Base-by-base conservation (phyloP, 2,329 filamentous ascomycete genomes). In the Alternaria angustiovoidea region DNA sequence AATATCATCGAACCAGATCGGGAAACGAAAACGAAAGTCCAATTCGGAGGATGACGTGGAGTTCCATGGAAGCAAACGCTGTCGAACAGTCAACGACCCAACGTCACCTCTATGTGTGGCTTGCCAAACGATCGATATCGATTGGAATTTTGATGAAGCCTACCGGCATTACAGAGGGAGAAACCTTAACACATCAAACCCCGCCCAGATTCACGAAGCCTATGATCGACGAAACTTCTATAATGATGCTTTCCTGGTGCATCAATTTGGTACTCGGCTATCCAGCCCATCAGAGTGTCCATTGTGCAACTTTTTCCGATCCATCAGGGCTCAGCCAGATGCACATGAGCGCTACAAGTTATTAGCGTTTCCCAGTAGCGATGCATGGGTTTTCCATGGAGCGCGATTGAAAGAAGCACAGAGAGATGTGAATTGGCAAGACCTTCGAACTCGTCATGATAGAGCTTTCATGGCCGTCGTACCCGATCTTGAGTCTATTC, bases 391-490 rank as follows among this genome's bases (percentile, higher is more conserved):
- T 5, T 65, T 63, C 39, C 32, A 52, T 26, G 51, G 42, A 30
- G 44, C 38, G n/a, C 41, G 30, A 43, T 34, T 26, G 38, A 7
- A 26, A 24, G 48, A 53, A 24, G 14, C 30, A 14, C 24, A 11
- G 38, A 39, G n/a, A 39, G 8, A 39, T 6, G n/a, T 20, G n/a
- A 20, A 11, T 20, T 39, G 38, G 38, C 38, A 20, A 8, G 38
- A 39, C 16, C 36, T 38, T 38, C 36, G 20, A 49, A 12, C 44
- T 20, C n/a, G 28, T 41, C 46, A 44, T 4, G 54, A 62, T n/a
- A 59, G 41, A 12, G 47, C 57, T 1, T 62, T 64, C 39, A 64
- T 64, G 62, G 62, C 62, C 11, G 59, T 64, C 7, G 59, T 64
- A 9, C 62, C 59, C 11, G 62, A 64, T 51, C 20, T 57, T 8